Evolutionary conservation across 1,284 basidiomycete genomes (phyloP).

Genomic region (Ceratobasidium sp.): DNA sequence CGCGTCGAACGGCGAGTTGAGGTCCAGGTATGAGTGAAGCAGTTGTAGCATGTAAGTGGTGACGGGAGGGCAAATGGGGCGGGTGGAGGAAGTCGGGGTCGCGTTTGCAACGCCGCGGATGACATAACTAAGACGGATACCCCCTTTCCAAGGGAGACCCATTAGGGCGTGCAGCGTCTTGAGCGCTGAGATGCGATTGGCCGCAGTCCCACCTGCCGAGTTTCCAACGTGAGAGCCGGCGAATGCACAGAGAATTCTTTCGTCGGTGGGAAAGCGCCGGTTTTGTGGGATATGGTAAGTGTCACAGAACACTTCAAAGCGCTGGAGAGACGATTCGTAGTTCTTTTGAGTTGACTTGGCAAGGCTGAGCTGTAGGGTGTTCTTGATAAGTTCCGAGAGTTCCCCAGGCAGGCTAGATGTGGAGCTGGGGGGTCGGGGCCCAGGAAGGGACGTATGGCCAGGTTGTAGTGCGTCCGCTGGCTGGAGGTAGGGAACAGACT

Average conservation of each 20-base stretch:
- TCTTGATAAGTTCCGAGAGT: too few species aligned
- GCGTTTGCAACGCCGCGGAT: conserved; percentile 52
- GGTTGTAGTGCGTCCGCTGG: too few species aligned
- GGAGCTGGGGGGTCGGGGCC: too few species aligned
- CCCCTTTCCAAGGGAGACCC: conserved; percentile 52
- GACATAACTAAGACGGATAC: conserved; percentile 50
- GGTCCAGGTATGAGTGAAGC: conserved; percentile 8
- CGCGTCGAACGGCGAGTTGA: conserved; percentile 14
- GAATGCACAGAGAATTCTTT: conserved; percentile 54
- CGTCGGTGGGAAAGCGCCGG: conserved; percentile 52
- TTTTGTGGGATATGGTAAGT: conserved; percentile 45
- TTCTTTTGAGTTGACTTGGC: not conserved
- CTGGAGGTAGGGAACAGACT: too few species aligned
- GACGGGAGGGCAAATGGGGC: not conserved
- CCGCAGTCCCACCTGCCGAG: conserved; percentile 48
- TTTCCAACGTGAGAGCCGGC: conserved; percentile 51
- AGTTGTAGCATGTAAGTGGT: not conserved
- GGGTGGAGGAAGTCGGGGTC: conserved; percentile 50
- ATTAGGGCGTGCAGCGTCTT: conserved; percentile 55
- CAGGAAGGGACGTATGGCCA: too few species aligned
- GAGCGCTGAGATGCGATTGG: conserved; percentile 50
- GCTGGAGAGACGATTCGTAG: not conserved
- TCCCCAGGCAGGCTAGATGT: too few species aligned
- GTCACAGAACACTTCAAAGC: conserved; percentile 43
- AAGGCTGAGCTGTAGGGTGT: not conserved